Conservation (phyloP, 2,329 filamentous ascomycete genomes). For the Thelonectria blattea region DNA sequence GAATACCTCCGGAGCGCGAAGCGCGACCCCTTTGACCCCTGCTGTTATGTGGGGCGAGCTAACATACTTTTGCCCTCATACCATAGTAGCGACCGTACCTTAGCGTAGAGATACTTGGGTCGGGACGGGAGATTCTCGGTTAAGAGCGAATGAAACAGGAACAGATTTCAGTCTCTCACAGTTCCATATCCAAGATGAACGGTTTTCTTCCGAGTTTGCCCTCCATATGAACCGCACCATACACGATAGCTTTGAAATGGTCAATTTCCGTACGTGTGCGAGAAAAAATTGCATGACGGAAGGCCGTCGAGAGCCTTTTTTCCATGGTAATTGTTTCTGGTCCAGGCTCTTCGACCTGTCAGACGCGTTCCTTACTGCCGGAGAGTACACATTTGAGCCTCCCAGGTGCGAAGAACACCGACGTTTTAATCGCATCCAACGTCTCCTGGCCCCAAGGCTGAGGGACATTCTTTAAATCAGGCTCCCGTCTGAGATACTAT, state of each 20-base stretch:
- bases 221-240: constrained; percentile 10
- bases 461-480: constrained; percentile 6
- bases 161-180: no score
- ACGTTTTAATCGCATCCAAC: not conserved
- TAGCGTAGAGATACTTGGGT: no score
- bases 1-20: no score
- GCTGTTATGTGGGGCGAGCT: no score
- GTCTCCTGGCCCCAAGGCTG: constrained; percentile 3
- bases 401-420: not conserved
- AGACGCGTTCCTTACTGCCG: constrained; percentile 16
- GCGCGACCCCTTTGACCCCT: no score
- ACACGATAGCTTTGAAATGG: constrained; percentile 11
- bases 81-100: no score
- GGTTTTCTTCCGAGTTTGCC: constrained; percentile 16
- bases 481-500: constrained; percentile 21
- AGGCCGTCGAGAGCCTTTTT: no score
- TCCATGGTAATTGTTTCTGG: constrained; percentile 18
- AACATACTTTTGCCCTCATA: no score
- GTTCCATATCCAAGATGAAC: no score
- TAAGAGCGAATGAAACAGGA: no score
- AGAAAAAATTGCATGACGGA: no score
- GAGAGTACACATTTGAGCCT: constrained; percentile 17
- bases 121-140: no score
- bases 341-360: constrained; percentile 19
- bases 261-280: constrained; percentile 18